Base-by-base conservation (phyloP, 2,329 filamentous ascomycete genomes). In the Rutstroemia sydowiana region DNA sequence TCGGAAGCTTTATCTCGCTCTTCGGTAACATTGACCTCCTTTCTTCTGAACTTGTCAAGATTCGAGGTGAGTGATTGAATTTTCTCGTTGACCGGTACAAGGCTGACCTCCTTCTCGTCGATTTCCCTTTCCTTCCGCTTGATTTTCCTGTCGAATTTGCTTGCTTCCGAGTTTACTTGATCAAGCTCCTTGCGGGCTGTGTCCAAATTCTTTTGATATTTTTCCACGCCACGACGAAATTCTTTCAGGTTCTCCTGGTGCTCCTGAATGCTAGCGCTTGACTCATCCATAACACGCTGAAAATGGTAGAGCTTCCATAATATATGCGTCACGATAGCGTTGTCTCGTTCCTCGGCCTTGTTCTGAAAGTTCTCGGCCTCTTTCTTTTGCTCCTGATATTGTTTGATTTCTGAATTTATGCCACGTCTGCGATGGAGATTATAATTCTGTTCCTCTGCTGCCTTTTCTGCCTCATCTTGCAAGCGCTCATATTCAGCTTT, bases 241-340 rank as follows among this genome's bases (percentile, higher is more conserved):
- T 97, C 92, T 67, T 95, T 95, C 18, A 98, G 75, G 61, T 97
- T 91, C 65, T 95, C 89, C 63, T 97, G 91, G 62, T 96, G 90
- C 61, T 88, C 89, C 63, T 92, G 85, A 53, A 98, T 98, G 63
- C 93, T 85, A 41, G 82, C 83, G 60, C 86, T 91, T 21, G 93
- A 95, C 61, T 92, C 87, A 61, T 96, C 88, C 74, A 98, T 96
- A 28, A 90, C 81, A 53, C 85, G 86, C 68, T 98, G 92, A 67
- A 95, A 95, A 65, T 95, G 90, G 68, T 89, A 97, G 1, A 98
- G 76, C 70, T 96, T 97, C 92, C 92, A 98, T 13, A 98, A 74
- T 31, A 95, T 91, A 59, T 97, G 92, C 1, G 87, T 91, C 51
- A 97, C 88, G 52, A 96, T 87, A 7, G 92, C 93, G 49, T 88